phyloP scores from a whole-genome alignment of 2,329 filamentous ascomycete genomes.

The Plectosphaerella sp. region DNA sequence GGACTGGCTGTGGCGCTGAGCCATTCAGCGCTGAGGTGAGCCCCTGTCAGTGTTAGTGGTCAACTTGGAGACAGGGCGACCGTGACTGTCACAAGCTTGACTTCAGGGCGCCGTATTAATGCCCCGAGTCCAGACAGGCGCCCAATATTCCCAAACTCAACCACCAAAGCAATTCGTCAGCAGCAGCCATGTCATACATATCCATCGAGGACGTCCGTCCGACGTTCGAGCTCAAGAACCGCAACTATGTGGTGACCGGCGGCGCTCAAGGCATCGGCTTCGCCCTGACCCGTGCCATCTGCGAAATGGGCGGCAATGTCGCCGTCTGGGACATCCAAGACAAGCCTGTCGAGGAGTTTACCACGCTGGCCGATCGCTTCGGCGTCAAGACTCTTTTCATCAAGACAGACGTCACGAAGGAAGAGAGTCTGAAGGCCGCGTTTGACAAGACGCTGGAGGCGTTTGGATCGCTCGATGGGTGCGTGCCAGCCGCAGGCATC shows the following conservation, averaged over 20 bases:
- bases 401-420: conserved; percentile 23
- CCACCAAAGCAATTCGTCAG: conserved; percentile 8
- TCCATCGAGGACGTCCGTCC: conserved; percentile 18
- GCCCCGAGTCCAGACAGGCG: background rate
- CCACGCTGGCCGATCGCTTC: conserved; percentile 6
- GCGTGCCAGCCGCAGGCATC: conserved; percentile 30
- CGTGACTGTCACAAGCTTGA: background rate
- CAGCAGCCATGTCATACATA: conserved; percentile 1
- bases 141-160: background rate
- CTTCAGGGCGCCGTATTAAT: background rate
- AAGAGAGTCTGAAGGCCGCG: conserved; percentile 19
- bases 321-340: conserved; percentile 28
- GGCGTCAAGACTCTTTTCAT: conserved; percentile 9
- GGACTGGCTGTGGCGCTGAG: no score
- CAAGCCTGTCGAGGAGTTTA: conserved; percentile 23
- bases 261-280: conserved; percentile 33
- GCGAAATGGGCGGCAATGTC: conserved; percentile 34
- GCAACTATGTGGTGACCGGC: conserved; percentile 32
- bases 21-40: no score
- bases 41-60: no score
- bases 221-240: conserved; percentile 25
- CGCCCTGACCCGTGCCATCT: conserved; percentile 29
- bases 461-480: conserved; percentile 22
- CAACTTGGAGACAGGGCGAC: no score
- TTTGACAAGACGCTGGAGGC: conserved; percentile 17